Percentiles rank a stretch among this genome's conserved stretches.
Evolutionary conservation across 768 basidiomycete species (phyloP).

Genomic region (Tephrocybe sp.): DNA sequence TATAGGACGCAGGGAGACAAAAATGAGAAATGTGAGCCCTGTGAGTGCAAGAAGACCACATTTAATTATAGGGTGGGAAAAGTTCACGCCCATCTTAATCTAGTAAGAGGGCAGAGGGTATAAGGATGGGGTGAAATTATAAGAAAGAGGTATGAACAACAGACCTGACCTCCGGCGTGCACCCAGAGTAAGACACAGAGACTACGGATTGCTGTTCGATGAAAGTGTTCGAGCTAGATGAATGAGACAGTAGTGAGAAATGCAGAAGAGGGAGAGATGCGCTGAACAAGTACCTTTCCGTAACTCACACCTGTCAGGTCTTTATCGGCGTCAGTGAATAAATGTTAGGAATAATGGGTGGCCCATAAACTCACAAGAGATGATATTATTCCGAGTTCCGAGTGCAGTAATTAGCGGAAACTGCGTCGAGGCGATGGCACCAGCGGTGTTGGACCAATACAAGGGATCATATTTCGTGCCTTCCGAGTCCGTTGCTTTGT

Average conservation of each 20-base stretch:
- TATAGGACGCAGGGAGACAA: slow-evolving; percentile 49
- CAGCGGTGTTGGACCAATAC: slow-evolving; percentile 41
- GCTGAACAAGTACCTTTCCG: slow-evolving; percentile 34
- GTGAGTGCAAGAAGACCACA: slow-evolving; percentile 34
- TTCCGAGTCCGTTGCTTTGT: slow-evolving; percentile 28
- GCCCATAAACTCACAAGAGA: slow-evolving; percentile 25
- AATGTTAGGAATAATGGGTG: background rate
- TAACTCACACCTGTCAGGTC: slow-evolving; percentile 52
- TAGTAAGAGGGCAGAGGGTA: background rate
- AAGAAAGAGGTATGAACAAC: background rate
- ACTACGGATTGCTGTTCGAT: slow-evolving; percentile 48
- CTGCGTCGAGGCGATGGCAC: slow-evolving; percentile 43
- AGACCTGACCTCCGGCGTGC: slow-evolving; percentile 39
- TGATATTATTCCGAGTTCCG: slow-evolving; percentile 53
- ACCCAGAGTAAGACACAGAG: slow-evolving; percentile 46
- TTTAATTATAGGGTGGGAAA: background rate
- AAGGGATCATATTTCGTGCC: slow-evolving; percentile 31
- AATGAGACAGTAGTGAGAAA: background rate
- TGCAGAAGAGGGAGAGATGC: background rate
- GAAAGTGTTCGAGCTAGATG: slow-evolving; percentile 38
- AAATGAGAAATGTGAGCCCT: slow-evolving; percentile 38
- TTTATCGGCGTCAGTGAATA: slow-evolving; percentile 16
- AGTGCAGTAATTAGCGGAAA: slow-evolving; percentile 55
- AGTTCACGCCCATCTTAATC: slow-evolving; percentile 18
- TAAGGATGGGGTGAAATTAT: background rate